These are phyloP conservation scores for Adansonia gregorii DNA, from an alignment of 441 rosid species.

Conservation along the genomic window DNA sequence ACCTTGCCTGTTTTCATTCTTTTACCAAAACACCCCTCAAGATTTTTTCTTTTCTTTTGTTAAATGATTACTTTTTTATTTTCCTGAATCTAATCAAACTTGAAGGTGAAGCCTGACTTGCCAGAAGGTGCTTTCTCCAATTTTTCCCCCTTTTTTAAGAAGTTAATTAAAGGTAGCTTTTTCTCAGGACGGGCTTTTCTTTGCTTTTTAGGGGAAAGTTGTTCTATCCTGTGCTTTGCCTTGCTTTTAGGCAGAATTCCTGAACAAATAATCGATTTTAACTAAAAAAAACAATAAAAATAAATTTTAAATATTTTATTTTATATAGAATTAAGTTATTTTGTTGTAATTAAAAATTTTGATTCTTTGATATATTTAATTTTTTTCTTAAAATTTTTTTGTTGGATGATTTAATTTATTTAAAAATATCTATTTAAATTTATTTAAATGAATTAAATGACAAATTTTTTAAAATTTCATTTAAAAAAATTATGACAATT, in stretches of 20 bases:
- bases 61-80: neutral
- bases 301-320: too few species aligned
- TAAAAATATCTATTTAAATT: too few species aligned
- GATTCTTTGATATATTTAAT: neutral
- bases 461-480: too few species aligned
- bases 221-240: neutral
- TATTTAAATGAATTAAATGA: too few species aligned
- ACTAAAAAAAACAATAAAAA: neutral
- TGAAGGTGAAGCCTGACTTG: neutral
- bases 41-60: neutral
- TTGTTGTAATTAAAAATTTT: too few species aligned
- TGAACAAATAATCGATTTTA: neutral
- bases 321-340: too few species aligned
- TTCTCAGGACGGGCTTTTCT: neutral
- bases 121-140: neutral
- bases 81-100: neutral
- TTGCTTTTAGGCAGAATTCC: neutral
- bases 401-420: neutral
- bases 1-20: neutral
- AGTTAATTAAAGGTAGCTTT: neutral
- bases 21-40: neutral
- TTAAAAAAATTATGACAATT: neutral
- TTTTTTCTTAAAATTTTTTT: neutral
- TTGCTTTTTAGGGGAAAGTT: neutral
- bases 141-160: neutral